Evolutionary conservation across 202 grass and related monocot species (phyloP), one percentile per base, ranked within the genome.

Genomic region (Hordeum pubiflorum): DNA sequence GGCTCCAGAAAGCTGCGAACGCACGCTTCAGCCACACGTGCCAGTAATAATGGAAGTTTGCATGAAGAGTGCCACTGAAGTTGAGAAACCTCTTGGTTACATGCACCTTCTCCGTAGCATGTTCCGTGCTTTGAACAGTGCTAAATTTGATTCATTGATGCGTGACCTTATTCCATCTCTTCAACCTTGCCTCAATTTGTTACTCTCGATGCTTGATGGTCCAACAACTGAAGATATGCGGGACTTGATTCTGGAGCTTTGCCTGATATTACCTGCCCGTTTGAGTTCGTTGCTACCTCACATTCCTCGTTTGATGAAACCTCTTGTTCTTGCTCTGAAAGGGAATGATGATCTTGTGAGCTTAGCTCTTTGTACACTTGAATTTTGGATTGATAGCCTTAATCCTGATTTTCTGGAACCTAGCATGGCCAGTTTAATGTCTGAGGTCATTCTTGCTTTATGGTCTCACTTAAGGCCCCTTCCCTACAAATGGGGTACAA

Each of bases 341-440:
- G 96, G 96, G 76, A 96, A 82, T 54, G 96, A 95, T 76, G 96
- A 99, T 10, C 92, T 99, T 85, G 92, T 99, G 79, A 89, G 82
- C 80, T 91, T 99, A 86, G 96, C 88, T 76, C 90, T 99, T 74
- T 86, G 92, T 58, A 99, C 96, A 18, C 92, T 99, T 32, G 96
- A 96, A 64, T 99, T 99, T 85, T 99, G 96, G 96, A 99, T 99
- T 74, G 96, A 99, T 79, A 99, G 96, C 70, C 78, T 99, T 46
- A 99, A 99, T 68, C 96, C 96, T 86, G 96, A 99, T 88, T 99
- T 99, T 85, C 85, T 99, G 63, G 96, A 99, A 86, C 96, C 96
- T 23, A 99, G 92, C 85, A 99, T 99, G 96, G 96, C 96, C 72
- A 94, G 87, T 91, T 88, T 94, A 75, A 95, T 99, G 92, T 90